Evolutionary conservation across 164 flowering plant species (phyloP), one percentile per base, ranked within the genome.

Genomic region (Akebia trifoliata): DNA sequence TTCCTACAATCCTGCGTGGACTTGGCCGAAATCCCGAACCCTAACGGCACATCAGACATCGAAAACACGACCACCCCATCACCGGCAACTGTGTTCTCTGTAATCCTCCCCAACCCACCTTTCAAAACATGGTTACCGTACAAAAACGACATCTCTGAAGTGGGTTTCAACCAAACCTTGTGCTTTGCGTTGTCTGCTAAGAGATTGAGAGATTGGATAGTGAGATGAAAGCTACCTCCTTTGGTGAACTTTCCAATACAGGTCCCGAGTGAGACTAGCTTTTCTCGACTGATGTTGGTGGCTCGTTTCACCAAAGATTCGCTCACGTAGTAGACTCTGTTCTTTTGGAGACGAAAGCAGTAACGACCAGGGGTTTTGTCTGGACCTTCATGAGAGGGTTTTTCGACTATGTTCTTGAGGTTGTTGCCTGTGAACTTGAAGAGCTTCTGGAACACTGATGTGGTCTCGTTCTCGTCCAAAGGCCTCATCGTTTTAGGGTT

Each of bases 91-190:
- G 81, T 82, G 47, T 73, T 75, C 67, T 87, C 96, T 0, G 94
- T 87, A 52, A 87, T 84, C 78, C 90, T 76, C 30, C 87, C 96
- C 26, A 90, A 55, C 25, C 89, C 87, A n/a, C 91, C 86, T 52
- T 91, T 91, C 73, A 91, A 62, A 6, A 91, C 92, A 46, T 83
- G 84, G 53, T 87, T 87, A 3, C 96, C 96, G 39, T 90, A 87
- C 71, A 86, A 54, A 56, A 87, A 87, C 2, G 89, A 81, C 95
- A 83, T 86, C 74, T 90, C 97, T 2, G 91, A 78, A 10, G 86
- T 79, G 57, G 97, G 97, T 57, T 91, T 91, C 47, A 91, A 74
- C 97, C 97, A 91, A 2, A 91, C 86, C 70, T 91, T 91, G 69
- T 87, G 96, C 74, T 75, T 82, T 1, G 98, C 88, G 34, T 91